These are phyloP conservation scores for Coniochaeta sp. DNA, from an alignment of 2,329 filamentous ascomycete genomes.

Conservation along the genomic window DNA sequence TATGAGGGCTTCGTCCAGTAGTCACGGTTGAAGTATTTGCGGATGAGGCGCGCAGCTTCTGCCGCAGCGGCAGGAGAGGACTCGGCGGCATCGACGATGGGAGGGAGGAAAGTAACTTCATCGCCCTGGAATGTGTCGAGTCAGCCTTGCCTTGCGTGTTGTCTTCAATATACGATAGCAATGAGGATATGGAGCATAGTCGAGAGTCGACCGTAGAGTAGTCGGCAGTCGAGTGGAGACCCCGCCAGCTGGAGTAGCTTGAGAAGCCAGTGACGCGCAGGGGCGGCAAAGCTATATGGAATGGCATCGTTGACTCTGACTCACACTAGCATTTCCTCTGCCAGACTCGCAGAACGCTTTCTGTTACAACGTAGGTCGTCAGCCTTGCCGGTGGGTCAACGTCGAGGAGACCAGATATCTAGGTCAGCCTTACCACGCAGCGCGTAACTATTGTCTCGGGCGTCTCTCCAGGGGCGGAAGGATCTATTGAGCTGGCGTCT, in stretches of 20 bases:
- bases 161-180: background rate
- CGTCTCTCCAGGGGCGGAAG: conserved; percentile 36
- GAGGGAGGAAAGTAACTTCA: conserved; percentile 85
- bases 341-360: conserved; percentile 76
- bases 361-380: conserved; percentile 32
- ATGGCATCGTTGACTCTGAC: conserved; percentile 1
- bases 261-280: background rate
- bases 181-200: background rate
- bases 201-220: background rate
- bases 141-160: background rate
- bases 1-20: conserved; percentile 57
- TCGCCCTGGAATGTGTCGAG: conserved; percentile 49
- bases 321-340: conserved; percentile 27
- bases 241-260: conserved; percentile 5
- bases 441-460: conserved; percentile 60
- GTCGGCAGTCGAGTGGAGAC: background rate
- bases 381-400: conserved; percentile 1
- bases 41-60: conserved; percentile 72
- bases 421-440: conserved; percentile 51
- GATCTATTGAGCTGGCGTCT: conserved; percentile 14
- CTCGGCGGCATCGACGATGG: conserved; percentile 91
- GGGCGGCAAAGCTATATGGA: no score
- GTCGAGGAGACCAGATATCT: background rate
- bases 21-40: conserved; percentile 72
- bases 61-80: conserved; percentile 80